Evolutionary conservation across 2,329 filamentous ascomycete species (phyloP), one percentile per base, ranked within the genome.

Genomic region (Aspergillus sp.): DNA sequence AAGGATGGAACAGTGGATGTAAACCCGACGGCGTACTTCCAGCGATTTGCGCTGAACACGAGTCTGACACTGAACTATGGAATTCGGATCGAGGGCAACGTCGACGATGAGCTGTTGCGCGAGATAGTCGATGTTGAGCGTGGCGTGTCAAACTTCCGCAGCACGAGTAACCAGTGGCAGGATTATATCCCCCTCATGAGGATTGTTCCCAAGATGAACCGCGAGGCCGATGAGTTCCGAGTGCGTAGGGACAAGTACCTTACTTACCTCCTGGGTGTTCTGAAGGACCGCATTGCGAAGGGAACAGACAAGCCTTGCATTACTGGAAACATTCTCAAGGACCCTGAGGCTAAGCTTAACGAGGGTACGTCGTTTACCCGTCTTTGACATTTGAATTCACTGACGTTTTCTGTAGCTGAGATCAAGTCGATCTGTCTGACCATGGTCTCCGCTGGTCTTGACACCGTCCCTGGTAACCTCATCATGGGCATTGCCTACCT

Each of bases 141-240:
- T 31, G 87, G 86, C 5, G 86, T 95, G 23, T 88, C 87, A 53
- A 90, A 90, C 65, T 89, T 93, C 68, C 79, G 90, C 48, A 89
- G 85, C 25, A 93, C 90, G 0, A 90, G 87, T 66, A 91, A 92
- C 69, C 93, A 93, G 70, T 90, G 89, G 85, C 88, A 91, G 67
- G 90, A 95, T 67, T 93, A 93, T 64, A 84, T 95, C n/a, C 90
- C 90, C 0, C 67, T 93, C 5, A 70, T 95, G 59, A 82, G 90
- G 27, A 71, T 91, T 2, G 82, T 85, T 63, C 82, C 86, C 2
- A 84, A 80, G 33, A 82, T 82, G 62, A 91, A 85, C 66, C 79
- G 79, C 3, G 82, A 85, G 49, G 88, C 90, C 0, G 76, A 82
- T 7, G 84, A 87, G 59, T 90, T 87, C 73, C 83, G 89, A 39